Base-by-base conservation (phyloP, 768 basidiomycete genomes). In the Coprinellus aureogranulatus region DNA sequence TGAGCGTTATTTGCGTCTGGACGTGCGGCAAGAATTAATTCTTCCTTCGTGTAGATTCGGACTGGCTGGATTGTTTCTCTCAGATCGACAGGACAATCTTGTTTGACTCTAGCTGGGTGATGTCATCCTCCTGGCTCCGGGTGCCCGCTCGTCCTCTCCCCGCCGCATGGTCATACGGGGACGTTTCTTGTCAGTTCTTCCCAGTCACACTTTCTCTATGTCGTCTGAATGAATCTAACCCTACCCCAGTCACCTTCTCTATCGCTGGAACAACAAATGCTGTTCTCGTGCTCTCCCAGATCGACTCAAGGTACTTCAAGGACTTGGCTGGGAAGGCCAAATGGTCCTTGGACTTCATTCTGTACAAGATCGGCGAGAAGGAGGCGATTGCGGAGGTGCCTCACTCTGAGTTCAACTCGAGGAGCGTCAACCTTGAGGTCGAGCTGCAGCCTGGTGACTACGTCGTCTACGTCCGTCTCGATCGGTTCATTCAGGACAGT, bases 261-360 rank as follows among this genome's bases (percentile, higher is more conserved):
- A 62, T 83, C 18, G 68, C 77, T 2, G 66, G 71, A 5, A 63
- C 69, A 0, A 72, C 81, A 0, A 68, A 69, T 22, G 67, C 80
- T 14, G 71, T 83, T n/a, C 73, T 84, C 44, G 81, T 82, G 27
- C 75, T 84, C 34, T 80, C 81, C 12, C 81, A 82, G 60, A 61
- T 80, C 26, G 82, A 84, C 57, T 62, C 68, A 5, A 72, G 82
- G 5, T 84, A 79, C 65, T 84, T 78, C 67, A 66, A 68, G 23
- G 81, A 81, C 46, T 70, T 84, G 39, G 64, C 77, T 0, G 78
- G 78, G 4, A 71, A 66, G 37, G 74, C 75, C 16, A 61, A 62
- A 26, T 83, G 80, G 81, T 74, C 71, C 10, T 70, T 83, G 56
- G 81, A 84, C 56, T 83, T 83, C 59, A 68, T 72, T 8, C 68